These are phyloP conservation scores for Amorphotheca resinae DNA, from an alignment of 495 filamentous ascomycete genomes.

Conservation along the genomic window DNA sequence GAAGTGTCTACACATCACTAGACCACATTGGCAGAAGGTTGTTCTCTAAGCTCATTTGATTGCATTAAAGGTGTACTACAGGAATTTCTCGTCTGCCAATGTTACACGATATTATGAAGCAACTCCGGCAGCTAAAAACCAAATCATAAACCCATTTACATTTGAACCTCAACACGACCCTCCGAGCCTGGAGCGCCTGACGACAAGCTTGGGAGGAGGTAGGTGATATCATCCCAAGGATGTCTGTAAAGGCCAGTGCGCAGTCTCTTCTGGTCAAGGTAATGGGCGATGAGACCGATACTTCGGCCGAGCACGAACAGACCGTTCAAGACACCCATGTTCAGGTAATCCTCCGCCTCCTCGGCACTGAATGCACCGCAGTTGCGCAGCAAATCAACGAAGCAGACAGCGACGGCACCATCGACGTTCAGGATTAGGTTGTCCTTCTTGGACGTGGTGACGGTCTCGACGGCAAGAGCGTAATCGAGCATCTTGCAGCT, in stretches of 20 bases:
- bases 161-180: slow-evolving; percentile 79
- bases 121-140: slow-evolving; percentile 10
- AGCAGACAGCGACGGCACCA: slow-evolving; percentile 95
- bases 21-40: too few relatives aligned
- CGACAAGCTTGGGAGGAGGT: slow-evolving; percentile 74
- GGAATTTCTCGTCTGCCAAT: slow-evolving; percentile 10
- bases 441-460: slow-evolving; percentile 99
- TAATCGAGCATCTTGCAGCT: slow-evolving; percentile 95
- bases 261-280: slow-evolving; percentile 98
- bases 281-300: slow-evolving; percentile 98
- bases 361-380: slow-evolving; percentile 86
- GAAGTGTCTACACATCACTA: too few relatives aligned
- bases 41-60: slow-evolving; percentile 2
- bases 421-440: slow-evolving; percentile 99
- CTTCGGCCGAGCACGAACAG: slow-evolving; percentile 92
- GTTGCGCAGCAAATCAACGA: slow-evolving; percentile 94
- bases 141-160: slow-evolving; percentile 25
- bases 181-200: slow-evolving; percentile 61
- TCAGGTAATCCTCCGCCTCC: slow-evolving; percentile 72
- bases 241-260: slow-evolving; percentile 96
- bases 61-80: slow-evolving; percentile 11
- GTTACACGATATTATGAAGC: slow-evolving; percentile 12
- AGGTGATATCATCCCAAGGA: slow-evolving; percentile 97
- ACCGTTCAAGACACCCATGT: slow-evolving; percentile 97
- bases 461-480: slow-evolving; percentile 92